These are phyloP conservation scores for Apiosordaria backusii DNA, from an alignment of 495 filamentous ascomycete species.

Conservation along the genomic window DNA sequence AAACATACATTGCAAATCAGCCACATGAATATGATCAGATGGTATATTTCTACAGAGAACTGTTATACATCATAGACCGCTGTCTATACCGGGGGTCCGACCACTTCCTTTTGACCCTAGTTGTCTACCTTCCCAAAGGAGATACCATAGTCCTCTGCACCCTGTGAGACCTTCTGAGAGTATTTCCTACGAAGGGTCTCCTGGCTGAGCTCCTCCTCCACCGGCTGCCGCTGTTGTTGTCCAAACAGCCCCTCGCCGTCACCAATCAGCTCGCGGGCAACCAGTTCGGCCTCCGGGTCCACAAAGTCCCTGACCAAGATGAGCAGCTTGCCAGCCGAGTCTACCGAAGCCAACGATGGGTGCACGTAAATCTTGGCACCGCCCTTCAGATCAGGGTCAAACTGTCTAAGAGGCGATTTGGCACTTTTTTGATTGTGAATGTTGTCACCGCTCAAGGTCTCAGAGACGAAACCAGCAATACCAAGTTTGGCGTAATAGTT, in stretches of 20 bases:
- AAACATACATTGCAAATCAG: too few species aligned
- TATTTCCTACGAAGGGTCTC: not conserved
- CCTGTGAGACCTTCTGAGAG: not conserved
- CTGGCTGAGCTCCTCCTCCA: constrained; percentile 1
- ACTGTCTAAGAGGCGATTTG: constrained; percentile 33
- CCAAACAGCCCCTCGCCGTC: constrained; percentile 30
- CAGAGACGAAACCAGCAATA: constrained; percentile 48
- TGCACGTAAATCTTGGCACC: constrained; percentile 65
- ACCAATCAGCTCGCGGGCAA: constrained; percentile 49
- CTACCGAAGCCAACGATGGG: constrained; percentile 52
- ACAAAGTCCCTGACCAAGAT: constrained; percentile 50
- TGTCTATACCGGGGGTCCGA: not conserved
- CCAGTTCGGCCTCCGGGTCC: constrained; percentile 43
- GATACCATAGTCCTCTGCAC: not conserved
- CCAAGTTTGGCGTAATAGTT: constrained; percentile 34
- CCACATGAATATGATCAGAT: not conserved
- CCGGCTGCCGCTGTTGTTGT: constrained; percentile 10
- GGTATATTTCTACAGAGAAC: constrained; percentile 1
- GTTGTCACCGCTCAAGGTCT: constrained; percentile 28
- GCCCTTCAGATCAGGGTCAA: constrained; percentile 59
- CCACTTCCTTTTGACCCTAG: not conserved
- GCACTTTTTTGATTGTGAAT: constrained; percentile 24
- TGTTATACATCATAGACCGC: not conserved
- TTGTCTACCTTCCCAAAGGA: not conserved
- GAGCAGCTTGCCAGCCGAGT: constrained; percentile 50